Percentiles rank a stretch among this genome's conserved stretches.
These are phyloP conservation scores for Leishmania arabica DNA, from an alignment of 208 protist species.

Conservation along the genomic window DNA sequence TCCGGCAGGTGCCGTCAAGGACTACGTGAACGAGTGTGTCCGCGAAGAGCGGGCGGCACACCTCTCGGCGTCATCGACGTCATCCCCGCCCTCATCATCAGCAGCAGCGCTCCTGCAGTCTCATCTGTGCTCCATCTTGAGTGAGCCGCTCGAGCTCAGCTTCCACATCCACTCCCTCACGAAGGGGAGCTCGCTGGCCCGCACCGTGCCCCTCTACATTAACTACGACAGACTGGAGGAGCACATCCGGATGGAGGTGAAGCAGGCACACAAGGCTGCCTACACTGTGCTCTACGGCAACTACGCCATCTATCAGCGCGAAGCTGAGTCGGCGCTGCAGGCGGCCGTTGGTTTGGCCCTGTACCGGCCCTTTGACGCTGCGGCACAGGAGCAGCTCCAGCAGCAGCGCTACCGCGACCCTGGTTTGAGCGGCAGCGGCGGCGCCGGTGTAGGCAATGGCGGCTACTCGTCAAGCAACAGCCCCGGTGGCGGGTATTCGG, in stretches of 20 bases:
- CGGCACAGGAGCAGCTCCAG: conserved; percentile 29
- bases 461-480: not conserved
- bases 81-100: not conserved
- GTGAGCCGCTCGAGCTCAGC: conserved; percentile 41
- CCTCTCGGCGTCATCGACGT: not conserved
- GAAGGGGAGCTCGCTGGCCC: conserved; percentile 32
- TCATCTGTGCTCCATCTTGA: conserved; percentile 19
- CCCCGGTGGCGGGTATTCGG: not conserved
- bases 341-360: conserved; percentile 40
- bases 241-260: conserved; percentile 47
- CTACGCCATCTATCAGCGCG: conserved; percentile 42
- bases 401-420: conserved; percentile 10
- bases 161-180: conserved; percentile 48
- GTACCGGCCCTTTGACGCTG: conserved; percentile 43
- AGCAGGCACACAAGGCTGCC: conserved; percentile 51
- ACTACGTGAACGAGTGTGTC: conserved; percentile 50
- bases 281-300: conserved; percentile 55
- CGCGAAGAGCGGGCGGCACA: conserved; percentile 18
- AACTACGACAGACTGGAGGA: conserved; percentile 42
- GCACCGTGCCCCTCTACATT: conserved; percentile 37
- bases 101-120: conserved; percentile 13
- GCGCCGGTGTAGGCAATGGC: not conserved
- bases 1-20: conserved; percentile 66
- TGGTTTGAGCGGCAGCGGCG: not conserved
- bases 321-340: conserved; percentile 30